Conservation (phyloP, 768 basidiomycete species). For the Tricholoma furcatifolium region DNA sequence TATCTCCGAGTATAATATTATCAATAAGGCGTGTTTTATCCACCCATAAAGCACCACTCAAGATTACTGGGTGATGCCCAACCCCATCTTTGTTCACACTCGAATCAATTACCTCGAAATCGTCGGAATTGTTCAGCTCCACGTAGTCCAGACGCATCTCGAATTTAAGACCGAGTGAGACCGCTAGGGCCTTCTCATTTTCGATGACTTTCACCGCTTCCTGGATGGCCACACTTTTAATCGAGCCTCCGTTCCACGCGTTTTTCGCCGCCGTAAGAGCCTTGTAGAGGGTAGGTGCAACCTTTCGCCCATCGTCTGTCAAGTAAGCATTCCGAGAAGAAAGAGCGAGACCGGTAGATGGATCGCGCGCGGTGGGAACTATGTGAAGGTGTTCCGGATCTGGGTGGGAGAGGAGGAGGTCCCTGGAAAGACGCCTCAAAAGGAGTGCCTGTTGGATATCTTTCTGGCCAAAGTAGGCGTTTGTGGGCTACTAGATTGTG, state of each 20-base stretch:
- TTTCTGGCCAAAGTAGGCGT: conserved; percentile 96
- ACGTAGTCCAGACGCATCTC: conserved; percentile 78
- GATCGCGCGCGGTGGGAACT: conserved; percentile 78
- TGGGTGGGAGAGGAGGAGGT: conserved; percentile 82
- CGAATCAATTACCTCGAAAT: conserved; percentile 61
- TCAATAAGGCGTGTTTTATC: conserved; percentile 91
- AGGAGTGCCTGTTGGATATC: conserved; percentile 96
- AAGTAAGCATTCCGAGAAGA: conserved; percentile 92
- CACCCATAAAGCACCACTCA: conserved; percentile 87
- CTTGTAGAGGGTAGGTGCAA: conserved; percentile 67
- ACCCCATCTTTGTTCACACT: conserved; percentile 24
- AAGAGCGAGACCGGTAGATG: conserved; percentile 69
- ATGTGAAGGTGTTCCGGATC: conserved; percentile 74
- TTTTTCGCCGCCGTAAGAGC: conserved; percentile 61
- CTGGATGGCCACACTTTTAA: conserved; percentile 48
- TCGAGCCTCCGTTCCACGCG: conserved; percentile 52
- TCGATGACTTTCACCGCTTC: conserved; percentile 43
- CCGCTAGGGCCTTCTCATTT: conserved; percentile 25
- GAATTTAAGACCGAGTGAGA: conserved; percentile 36
- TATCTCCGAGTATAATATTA: conserved; percentile 76
- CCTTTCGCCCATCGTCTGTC: conserved; percentile 53
- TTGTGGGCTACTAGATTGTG: conserved; percentile 64
- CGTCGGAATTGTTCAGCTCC: conserved; percentile 80
- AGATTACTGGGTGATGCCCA: conserved; percentile 45
- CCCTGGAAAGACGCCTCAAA: conserved; percentile 72